phyloP scores from a whole-genome alignment of 805 yeast species.

The Zygosaccharomyces pseudorouxii region DNA sequence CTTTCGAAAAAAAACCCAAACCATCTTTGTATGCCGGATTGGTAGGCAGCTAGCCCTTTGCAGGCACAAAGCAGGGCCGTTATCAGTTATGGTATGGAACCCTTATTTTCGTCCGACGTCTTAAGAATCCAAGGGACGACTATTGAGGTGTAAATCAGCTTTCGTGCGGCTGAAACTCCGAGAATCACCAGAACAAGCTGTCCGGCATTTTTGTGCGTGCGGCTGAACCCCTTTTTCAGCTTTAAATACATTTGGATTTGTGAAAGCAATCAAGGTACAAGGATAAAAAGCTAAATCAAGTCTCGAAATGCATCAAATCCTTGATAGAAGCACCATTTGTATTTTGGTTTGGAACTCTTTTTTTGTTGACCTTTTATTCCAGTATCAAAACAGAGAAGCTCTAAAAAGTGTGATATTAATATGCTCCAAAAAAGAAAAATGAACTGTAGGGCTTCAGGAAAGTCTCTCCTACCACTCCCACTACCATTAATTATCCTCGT shows the following conservation, averaged over 20 bases:
- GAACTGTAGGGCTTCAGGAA: background rate
- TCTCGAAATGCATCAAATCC: background rate
- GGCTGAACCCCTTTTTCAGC: background rate
- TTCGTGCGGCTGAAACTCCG: slow-evolving; percentile 5
- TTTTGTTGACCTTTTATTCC: too few relatives aligned
- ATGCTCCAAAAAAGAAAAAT: background rate
- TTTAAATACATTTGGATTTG: background rate
- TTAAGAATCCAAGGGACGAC: too few relatives aligned
- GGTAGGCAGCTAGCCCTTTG: too few relatives aligned
- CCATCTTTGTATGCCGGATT: too few relatives aligned
- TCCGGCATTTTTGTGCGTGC: slow-evolving; percentile 5
- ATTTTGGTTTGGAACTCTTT: too few relatives aligned
- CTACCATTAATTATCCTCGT: slow-evolving; percentile 5
- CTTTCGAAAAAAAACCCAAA: too few relatives aligned
- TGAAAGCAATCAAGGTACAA: background rate
- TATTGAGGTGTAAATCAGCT: too few relatives aligned
- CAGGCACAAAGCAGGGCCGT: too few relatives aligned
- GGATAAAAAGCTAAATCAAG: background rate
- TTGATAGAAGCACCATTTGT: background rate
- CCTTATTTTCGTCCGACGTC: too few relatives aligned
- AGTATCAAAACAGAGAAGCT: background rate
- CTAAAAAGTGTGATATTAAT: background rate
- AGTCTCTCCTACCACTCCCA: background rate
- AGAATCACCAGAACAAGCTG: background rate
- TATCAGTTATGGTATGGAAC: too few relatives aligned